phyloP scores from a whole-genome alignment of 768 basidiomycete genomes.

The Imleria badia region DNA sequence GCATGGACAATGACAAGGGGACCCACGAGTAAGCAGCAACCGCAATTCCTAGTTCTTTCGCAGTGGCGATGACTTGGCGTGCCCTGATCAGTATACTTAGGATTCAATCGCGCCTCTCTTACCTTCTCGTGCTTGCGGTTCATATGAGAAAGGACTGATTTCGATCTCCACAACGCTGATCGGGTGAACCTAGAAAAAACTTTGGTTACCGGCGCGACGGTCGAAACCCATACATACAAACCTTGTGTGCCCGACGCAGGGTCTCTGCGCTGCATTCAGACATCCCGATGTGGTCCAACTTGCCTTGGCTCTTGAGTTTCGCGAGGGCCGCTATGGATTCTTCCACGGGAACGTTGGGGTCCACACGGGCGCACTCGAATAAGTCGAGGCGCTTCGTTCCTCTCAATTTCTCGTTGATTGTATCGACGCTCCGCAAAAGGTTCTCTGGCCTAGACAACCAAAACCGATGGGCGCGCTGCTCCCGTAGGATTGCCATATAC shows the following conservation, averaged over 20 bases:
- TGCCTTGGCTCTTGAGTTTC: constrained; percentile 31
- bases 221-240: not conserved
- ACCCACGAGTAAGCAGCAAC: constrained; percentile 59
- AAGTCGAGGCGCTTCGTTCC: constrained; percentile 58
- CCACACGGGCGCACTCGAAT: constrained; percentile 52
- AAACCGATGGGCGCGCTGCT: not conserved
- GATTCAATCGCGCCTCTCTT: not conserved
- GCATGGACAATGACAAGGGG: not conserved
- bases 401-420: constrained; percentile 45
- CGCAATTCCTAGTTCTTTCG: constrained; percentile 52
- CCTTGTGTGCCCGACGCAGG: constrained; percentile 39
- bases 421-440: constrained; percentile 44
- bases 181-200: constrained; percentile 43
- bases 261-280: constrained; percentile 53
- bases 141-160: constrained; percentile 58
- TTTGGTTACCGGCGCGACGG: not conserved
- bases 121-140: constrained; percentile 48
- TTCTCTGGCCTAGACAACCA: constrained; percentile 31
- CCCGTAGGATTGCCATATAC: not conserved
- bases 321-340: constrained; percentile 44
- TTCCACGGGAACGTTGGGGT: constrained; percentile 45
- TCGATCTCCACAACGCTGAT: constrained; percentile 68
- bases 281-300: constrained; percentile 55
- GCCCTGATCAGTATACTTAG: not conserved
- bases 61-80: constrained; percentile 47